Evolutionary conservation across 768 basidiomycete genomes (phyloP), one percentile per base, ranked within the genome.

Genomic region (Ramaria rubella): DNA sequence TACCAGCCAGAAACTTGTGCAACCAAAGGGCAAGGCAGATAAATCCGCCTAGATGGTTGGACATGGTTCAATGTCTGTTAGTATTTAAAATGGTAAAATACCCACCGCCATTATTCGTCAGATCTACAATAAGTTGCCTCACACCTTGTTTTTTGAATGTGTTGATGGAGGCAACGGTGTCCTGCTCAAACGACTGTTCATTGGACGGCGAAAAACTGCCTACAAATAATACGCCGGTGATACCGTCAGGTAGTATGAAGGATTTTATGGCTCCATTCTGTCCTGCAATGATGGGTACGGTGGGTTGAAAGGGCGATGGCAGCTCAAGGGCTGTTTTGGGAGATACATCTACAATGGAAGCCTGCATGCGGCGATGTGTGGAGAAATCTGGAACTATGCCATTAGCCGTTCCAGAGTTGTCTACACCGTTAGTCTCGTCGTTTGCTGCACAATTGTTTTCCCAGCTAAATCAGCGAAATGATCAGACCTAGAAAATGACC

Each of bases 91-190:
- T n/a, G n/a, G n/a, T n/a, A n/a, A n/a, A n/a, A n/a, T 36, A 57
- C 75, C n/a, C 44, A 77, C 83, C 83, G 55, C 78, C 79, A 60
- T 86, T 86, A 64, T 83, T 80, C 12, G 79, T 78, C 31, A 83
- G 63, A 64, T 85, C 83, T 38, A 86, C 73, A 23, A 85, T 60
- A 11, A 85, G 66, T 30, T 73, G 75, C 0, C 72, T 76, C 11
- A 82, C 78, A 3, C 78, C 79, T 1, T 74, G 72, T 0, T 64
- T 59, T 59, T 81, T 66, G 70, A 85, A 80, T 3, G 72, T 62
- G 1, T 61, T 61, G 57, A 83, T 65, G 1, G 78, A 74, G 6
- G 75, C 68, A 1, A 71, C 73, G 0, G 75, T 72, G 59, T 84
- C 81, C 1, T 64, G 58, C 65, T 81, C 81, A 74, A 83, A 84